Evolutionary conservation across 179 eudicot species (phyloP).

Genomic region (Silene noctiflora): DNA sequence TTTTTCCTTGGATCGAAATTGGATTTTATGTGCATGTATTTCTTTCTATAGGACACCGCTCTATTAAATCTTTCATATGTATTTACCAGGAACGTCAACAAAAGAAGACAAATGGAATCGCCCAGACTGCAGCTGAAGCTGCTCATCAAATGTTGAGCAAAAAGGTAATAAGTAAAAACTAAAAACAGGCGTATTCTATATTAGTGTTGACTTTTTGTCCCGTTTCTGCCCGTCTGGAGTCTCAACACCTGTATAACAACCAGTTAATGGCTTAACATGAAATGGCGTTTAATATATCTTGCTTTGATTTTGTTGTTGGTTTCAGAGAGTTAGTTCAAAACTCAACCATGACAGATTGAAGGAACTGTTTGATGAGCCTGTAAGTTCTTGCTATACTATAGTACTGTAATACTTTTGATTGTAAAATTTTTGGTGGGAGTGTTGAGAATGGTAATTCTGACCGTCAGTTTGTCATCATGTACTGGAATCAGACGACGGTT

Average conservation of each 20-base stretch:
- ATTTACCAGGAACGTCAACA: slow-evolving; percentile 51
- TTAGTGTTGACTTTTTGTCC: not conserved
- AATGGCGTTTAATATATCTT: not conserved
- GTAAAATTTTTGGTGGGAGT: not conserved
- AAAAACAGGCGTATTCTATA: not conserved
- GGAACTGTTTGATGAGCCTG: slow-evolving; percentile 49
- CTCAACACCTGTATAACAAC: not conserved
- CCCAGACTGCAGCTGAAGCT: slow-evolving; percentile 68
- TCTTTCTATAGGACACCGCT: not conserved
- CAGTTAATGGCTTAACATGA: not conserved
- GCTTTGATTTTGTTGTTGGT: slow-evolving; percentile 8
- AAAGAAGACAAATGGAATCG: slow-evolving; percentile 50
- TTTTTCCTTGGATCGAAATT: not conserved
- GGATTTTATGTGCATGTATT: not conserved
- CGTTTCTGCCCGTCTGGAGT: not conserved
- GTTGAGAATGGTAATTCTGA: not conserved
- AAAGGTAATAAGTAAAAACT: slow-evolving; percentile 43
- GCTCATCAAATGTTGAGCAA: slow-evolving; percentile 46
- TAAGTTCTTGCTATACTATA: slow-evolving; percentile 28
- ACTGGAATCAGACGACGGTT: not conserved
- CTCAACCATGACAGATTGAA: slow-evolving; percentile 50
- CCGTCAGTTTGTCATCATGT: not conserved
- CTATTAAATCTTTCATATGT: not conserved
- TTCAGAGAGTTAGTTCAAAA: slow-evolving; percentile 55
- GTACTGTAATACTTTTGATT: not conserved